phyloP scores from a whole-genome alignment of 208 protist species.

The Crithidia mellificae region DNA sequence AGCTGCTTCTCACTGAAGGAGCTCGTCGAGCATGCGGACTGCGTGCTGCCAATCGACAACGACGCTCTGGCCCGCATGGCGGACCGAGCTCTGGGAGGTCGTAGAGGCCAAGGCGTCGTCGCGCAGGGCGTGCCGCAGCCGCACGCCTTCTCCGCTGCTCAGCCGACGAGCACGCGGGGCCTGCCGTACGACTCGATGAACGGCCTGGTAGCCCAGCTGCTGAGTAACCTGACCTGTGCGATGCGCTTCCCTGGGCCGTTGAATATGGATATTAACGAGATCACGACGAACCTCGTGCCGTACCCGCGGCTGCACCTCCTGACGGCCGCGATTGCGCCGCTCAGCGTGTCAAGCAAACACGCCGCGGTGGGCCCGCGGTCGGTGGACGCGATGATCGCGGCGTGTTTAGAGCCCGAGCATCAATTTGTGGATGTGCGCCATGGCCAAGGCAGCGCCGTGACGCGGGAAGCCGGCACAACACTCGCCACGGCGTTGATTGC shows the following conservation, averaged over 20 bases:
- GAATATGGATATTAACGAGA: constrained; percentile 98
- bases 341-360: constrained; percentile 69
- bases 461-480: constrained; percentile 49
- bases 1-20: constrained; percentile 88
- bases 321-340: constrained; percentile 88
- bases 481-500: constrained; percentile 92
- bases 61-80: constrained; percentile 88
- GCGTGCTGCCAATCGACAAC: constrained; percentile 95
- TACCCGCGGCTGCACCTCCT: constrained; percentile 94
- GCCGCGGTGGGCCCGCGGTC: constrained; percentile 52
- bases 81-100: constrained; percentile 45
- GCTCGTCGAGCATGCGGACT: constrained; percentile 94
- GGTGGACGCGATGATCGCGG: constrained; percentile 88
- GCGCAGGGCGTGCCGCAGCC: constrained; percentile 38
- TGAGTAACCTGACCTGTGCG: constrained; percentile 94
- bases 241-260: constrained; percentile 94
- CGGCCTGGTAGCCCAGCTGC: constrained; percentile 93
- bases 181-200: constrained; percentile 97
- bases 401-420: constrained; percentile 82
- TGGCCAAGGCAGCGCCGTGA: constrained; percentile 29
- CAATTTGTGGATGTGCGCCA: constrained; percentile 78
- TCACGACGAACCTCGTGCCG: constrained; percentile 97
- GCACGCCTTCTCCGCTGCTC: constrained; percentile 59
- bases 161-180: constrained; percentile 73
- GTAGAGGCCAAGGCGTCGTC: constrained; percentile 12